phyloP scores from a whole-genome alignment of 208 protist genomes.

The Leishmania amazonensis region DNA sequence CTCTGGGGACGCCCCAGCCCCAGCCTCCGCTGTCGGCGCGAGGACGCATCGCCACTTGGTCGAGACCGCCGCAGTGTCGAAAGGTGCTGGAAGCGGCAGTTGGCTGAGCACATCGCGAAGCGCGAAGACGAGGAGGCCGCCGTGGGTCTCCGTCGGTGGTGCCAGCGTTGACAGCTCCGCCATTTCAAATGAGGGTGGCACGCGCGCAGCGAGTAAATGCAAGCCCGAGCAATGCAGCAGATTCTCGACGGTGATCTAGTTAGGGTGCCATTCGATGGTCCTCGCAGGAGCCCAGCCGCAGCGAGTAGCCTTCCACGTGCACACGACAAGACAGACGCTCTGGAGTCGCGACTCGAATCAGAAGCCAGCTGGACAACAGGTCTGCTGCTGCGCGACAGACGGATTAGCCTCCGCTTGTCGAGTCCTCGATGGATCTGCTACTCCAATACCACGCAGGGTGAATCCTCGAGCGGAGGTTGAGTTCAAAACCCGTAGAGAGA shows the following conservation, averaged over 20 bases:
- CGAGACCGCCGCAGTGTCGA: conserved; percentile 44
- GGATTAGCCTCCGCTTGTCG: background rate
- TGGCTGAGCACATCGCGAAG: conserved; percentile 70
- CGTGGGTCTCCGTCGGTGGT: conserved; percentile 14
- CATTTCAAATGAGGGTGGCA: background rate
- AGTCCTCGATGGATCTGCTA: background rate
- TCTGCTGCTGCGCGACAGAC: background rate
- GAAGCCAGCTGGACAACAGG: background rate
- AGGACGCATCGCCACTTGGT: conserved; percentile 87
- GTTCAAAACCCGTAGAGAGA: background rate
- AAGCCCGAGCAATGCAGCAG: background rate
- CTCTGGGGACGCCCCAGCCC: conserved; percentile 4
- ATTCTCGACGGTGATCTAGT: background rate
- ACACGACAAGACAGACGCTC: background rate
- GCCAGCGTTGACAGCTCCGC: background rate
- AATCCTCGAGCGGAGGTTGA: background rate
- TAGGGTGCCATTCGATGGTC: background rate
- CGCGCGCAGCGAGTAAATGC: background rate
- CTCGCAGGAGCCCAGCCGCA: background rate
- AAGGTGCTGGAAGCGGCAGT: conserved; percentile 53
- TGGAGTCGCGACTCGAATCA: background rate
- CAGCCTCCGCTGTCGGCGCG: conserved; percentile 37
- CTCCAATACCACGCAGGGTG: background rate
- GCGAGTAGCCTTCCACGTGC: background rate
- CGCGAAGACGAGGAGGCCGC: conserved; percentile 48